Percentiles rank a stretch among this genome's conserved stretches.
These are phyloP conservation scores for Balakata baccata DNA, from an alignment of 345 rosid species.

Conservation along the genomic window DNA sequence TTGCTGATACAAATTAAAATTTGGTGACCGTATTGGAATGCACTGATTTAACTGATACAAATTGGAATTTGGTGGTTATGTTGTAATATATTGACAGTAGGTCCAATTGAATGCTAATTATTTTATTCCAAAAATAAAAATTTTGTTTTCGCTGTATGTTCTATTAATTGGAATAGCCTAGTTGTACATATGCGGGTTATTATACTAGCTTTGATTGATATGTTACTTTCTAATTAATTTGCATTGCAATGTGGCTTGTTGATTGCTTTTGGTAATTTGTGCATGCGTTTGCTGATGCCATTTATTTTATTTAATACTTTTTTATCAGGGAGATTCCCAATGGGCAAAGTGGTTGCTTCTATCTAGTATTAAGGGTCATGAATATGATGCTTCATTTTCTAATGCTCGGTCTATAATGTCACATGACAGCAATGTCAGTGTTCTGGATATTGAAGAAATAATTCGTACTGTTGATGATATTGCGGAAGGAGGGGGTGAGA, in stretches of 20 bases:
- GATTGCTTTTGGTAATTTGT: not conserved
- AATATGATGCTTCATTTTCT: conserved; percentile 92
- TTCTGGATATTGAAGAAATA: conserved; percentile 55
- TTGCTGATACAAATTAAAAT: not conserved
- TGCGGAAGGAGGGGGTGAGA: conserved; percentile 90
- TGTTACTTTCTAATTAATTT: not conserved
- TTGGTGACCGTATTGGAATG: no score
- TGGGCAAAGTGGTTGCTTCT: conserved; percentile 97
- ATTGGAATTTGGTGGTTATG: not conserved
- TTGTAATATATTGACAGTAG: not conserved
- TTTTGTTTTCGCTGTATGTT: not conserved
- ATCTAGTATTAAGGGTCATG: conserved; percentile 75
- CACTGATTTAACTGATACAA: not conserved
- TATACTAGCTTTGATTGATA: conserved; percentile 17
- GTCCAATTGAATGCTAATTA: not conserved
- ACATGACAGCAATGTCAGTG: conserved; percentile 46
- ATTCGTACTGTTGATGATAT: conserved; percentile 87
- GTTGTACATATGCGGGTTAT: not conserved
- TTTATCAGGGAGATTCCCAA: conserved; percentile 79
- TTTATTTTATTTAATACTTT: conserved; percentile 27
- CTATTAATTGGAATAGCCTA: not conserved
- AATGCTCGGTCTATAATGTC: conserved; percentile 80
- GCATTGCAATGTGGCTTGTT: conserved; percentile 1
- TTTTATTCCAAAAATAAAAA: conserved; percentile 1
- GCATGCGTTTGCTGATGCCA: conserved; percentile 7